A percentile compares a stretch with the other conserved stretches of the same genome.
Evolutionary conservation across 352 stramenopile species (phyloP).

Genomic region (Phytophthora ramorum): DNA sequence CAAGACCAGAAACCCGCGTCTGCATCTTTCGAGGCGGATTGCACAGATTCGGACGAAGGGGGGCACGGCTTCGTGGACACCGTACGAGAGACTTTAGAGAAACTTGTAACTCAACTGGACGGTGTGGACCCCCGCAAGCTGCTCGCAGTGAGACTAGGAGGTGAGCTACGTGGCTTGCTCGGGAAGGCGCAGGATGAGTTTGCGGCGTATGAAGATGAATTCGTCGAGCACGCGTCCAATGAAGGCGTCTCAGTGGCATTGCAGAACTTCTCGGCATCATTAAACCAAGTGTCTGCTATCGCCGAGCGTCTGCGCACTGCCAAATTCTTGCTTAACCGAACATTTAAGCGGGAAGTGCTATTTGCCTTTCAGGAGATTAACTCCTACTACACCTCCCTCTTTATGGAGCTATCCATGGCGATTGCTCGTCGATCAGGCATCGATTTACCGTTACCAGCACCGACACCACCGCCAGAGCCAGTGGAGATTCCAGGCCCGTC

Average conservation of each 20-base stretch:
- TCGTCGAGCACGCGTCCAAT: constrained; percentile 56
- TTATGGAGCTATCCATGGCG: constrained; percentile 85
- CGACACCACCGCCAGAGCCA: constrained; percentile 26
- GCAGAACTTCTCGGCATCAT: constrained; percentile 76
- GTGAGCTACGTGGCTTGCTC: constrained; percentile 75
- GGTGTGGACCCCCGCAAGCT: constrained; percentile 70
- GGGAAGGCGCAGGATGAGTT: constrained; percentile 87
- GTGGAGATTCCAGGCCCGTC: constrained; percentile 18
- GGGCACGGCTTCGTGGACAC: constrained; percentile 42
- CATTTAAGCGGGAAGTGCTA: constrained; percentile 75
- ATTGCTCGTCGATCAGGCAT: constrained; percentile 59
- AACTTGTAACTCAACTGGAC: constrained; percentile 66
- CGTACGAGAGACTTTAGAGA: constrained; percentile 47
- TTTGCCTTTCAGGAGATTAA: constrained; percentile 90
- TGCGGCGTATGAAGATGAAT: constrained; percentile 62
- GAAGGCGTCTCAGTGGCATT: constrained; percentile 73
- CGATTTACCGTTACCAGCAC: constrained; percentile 56
- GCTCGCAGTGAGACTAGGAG: constrained; percentile 63
- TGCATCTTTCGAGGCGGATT: constrained; percentile 15
- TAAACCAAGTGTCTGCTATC: constrained; percentile 63
- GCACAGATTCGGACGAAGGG: background rate
- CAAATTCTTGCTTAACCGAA: constrained; percentile 81
- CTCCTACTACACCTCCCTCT: constrained; percentile 85
- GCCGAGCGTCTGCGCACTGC: constrained; percentile 58
- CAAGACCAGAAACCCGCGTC: constrained; percentile 7